Percentiles rank a stretch among this genome's conserved stretches.
Evolutionary conservation across 2,329 filamentous ascomycete genomes (phyloP).

Genomic region (Venturia aucupariae): DNA sequence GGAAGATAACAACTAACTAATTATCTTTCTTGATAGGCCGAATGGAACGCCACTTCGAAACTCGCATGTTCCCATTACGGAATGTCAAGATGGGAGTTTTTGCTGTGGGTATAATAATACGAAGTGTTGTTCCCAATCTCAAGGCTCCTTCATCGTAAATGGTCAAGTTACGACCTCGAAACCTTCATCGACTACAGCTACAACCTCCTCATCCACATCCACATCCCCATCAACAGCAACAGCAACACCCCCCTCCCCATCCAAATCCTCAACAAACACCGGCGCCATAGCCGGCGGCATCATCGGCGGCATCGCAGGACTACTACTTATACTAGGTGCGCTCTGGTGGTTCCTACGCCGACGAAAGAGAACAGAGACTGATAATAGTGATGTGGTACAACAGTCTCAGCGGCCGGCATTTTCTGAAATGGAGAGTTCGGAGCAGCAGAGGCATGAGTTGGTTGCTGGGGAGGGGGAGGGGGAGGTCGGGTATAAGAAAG

Average conservation of each 20-base stretch:
- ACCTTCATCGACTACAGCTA: not conserved
- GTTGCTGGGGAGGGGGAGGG: not conserved
- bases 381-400: not conserved
- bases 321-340: constrained; percentile 4
- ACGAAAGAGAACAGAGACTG: not conserved
- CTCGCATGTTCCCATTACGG: not conserved
- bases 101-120: not conserved
- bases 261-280: not conserved
- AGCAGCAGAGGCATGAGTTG: not conserved
- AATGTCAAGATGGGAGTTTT: not conserved
- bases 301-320: not conserved
- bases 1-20: not conserved
- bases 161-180: not conserved
- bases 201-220: not conserved
- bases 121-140: not conserved
- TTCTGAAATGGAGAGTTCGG: not conserved
- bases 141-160: not conserved
- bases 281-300: not conserved
- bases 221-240: too few relatives aligned
- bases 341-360: not conserved
- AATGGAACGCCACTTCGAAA: not conserved
- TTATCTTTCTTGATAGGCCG: not conserved
- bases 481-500: not conserved
- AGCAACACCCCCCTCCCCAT: not conserved
- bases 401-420: not conserved